phyloP scores from a whole-genome alignment of 176 grass and related monocot species.

The Stipa capillata region DNA sequence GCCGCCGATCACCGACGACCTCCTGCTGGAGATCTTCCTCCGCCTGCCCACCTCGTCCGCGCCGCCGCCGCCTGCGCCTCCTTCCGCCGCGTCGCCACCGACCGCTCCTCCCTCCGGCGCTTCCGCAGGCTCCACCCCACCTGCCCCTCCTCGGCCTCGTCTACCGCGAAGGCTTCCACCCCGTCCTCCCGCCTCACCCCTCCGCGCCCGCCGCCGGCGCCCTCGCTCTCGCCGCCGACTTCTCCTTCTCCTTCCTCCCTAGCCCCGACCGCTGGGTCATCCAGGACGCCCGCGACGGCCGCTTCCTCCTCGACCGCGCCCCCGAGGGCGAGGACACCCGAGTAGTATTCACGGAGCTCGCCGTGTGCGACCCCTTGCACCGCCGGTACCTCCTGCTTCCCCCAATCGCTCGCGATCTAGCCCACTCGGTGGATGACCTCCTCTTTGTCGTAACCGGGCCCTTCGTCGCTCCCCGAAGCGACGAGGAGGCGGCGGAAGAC shows the following conservation, averaged over 20 bases:
- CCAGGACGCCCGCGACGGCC: not conserved
- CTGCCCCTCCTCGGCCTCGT: no score
- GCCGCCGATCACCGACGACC: not conserved
- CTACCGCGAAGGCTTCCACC: no score
- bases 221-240: no score
- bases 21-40: not conserved
- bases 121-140: no score
- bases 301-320: not conserved
- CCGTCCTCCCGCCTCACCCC: not conserved
- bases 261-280: not conserved
- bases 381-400: not conserved
- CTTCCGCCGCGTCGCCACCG: not conserved
- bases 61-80: not conserved
- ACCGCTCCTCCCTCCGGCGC: not conserved
- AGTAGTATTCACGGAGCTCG: not conserved
- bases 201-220: not conserved
- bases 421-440: not conserved
- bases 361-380: not conserved
- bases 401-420: not conserved
- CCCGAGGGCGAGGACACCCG: not conserved
- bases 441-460: not conserved
- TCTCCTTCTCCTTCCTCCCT: not conserved
- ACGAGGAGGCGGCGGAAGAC: not conserved
- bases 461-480: not conserved
- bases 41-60: not conserved